These are phyloP conservation scores for Paecilomyces formosus DNA, from an alignment of 2,329 filamentous ascomycete genomes.

Conservation along the genomic window DNA sequence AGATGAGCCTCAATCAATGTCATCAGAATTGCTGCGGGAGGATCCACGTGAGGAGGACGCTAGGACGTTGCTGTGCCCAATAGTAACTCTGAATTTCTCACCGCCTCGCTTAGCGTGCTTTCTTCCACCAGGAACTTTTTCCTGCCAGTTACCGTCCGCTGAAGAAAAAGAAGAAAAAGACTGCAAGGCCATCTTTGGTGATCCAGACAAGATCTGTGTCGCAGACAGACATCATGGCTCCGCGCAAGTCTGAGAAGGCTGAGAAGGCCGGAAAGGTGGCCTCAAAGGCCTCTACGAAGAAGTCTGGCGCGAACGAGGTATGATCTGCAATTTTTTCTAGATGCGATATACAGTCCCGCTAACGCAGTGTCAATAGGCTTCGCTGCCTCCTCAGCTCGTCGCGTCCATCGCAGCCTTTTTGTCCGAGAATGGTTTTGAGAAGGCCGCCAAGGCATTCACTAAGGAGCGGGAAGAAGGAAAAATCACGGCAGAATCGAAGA, in stretches of 20 bases:
- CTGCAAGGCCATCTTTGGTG: background rate
- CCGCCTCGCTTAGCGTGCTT: slow-evolving; percentile 16
- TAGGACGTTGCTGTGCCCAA: slow-evolving; percentile 11
- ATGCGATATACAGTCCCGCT: background rate
- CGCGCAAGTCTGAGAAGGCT: slow-evolving; percentile 14
- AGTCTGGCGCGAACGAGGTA: background rate
- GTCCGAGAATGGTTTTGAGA: slow-evolving; percentile 56
- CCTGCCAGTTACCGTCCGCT: slow-evolving; percentile 5
- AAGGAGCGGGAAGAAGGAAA: slow-evolving; percentile 47
- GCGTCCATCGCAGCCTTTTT: slow-evolving; percentile 62
- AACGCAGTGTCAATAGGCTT: slow-evolving; percentile 11
- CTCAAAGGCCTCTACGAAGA: slow-evolving; percentile 5
- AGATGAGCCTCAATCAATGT: background rate
- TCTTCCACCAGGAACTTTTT: slow-evolving; percentile 16
- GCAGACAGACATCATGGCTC: slow-evolving; percentile 17
- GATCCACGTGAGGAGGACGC: slow-evolving; percentile 6
- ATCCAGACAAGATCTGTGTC: background rate
- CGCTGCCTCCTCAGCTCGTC: slow-evolving; percentile 55
- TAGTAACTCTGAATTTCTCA: slow-evolving; percentile 6
- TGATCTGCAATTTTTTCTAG: background rate
- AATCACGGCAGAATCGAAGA: slow-evolving; percentile 14
- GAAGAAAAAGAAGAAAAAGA: slow-evolving; percentile 1
- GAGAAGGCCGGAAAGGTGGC: slow-evolving; percentile 12
- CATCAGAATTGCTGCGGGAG: slow-evolving; percentile 7
- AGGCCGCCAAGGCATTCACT: slow-evolving; percentile 54